Conservation (phyloP, 345 rosid species). For the Rhodamnia rubescens region DNA sequence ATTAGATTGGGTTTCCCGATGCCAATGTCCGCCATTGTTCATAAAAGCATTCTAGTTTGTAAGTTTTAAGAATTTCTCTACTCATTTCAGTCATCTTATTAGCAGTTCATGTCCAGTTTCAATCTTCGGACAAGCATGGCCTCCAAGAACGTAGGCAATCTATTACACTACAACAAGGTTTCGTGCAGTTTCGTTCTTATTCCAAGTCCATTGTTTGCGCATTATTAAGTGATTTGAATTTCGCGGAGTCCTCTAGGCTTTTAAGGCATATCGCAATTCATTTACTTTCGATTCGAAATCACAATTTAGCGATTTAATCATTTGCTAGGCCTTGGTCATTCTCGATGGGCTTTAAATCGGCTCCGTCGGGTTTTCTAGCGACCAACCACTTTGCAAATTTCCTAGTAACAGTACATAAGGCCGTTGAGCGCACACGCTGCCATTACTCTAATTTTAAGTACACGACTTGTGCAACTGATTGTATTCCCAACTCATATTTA, state of each 20-base stretch:
- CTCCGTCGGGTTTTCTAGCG: neutral
- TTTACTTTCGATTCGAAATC: neutral
- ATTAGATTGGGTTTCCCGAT: neutral
- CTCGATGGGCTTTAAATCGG: neutral
- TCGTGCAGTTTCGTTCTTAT: neutral
- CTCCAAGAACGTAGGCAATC: neutral
- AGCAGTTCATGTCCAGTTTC: neutral
- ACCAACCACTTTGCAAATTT: neutral
- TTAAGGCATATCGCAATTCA: neutral
- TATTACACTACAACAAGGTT: neutral
- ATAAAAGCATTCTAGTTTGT: neutral
- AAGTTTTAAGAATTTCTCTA: neutral
- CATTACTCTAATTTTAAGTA: neutral
- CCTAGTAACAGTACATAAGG: neutral
- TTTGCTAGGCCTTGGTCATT: neutral
- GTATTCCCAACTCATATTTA: neutral
- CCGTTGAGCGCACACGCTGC: neutral
- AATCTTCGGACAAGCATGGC: neutral
- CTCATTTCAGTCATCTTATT: neutral
- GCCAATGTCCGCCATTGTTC: rapidly evolving
- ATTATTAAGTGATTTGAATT: neutral
- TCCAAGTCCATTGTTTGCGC: neutral
- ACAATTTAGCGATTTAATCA: neutral
- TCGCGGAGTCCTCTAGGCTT: neutral
- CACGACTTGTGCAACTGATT: neutral